A percentile compares a stretch with the other conserved stretches of the same genome.
These are phyloP conservation scores for Fusarium udum DNA, from an alignment of 2,329 filamentous ascomycete genomes.

Conservation along the genomic window DNA sequence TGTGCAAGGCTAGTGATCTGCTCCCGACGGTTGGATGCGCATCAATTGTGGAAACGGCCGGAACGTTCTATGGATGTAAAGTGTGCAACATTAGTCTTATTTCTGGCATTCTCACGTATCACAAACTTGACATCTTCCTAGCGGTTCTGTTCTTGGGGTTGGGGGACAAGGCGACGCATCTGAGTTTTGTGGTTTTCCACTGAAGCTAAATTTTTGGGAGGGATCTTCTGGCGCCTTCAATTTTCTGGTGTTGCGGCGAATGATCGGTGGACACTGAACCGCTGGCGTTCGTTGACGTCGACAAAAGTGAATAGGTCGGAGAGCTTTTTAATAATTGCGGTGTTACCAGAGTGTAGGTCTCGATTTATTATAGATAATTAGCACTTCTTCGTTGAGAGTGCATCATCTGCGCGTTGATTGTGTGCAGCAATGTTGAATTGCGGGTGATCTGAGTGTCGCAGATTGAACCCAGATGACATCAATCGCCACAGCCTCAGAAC, in stretches of 20 bases:
- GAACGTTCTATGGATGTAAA: no score
- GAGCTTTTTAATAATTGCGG: accelerated
- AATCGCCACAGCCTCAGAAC: accelerated
- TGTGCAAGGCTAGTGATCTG: background rate
- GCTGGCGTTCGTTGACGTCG: accelerated
- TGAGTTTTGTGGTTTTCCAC: background rate
- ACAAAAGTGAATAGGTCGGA: accelerated
- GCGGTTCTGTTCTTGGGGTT: no score
- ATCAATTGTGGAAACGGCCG: background rate
- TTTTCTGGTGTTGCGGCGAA: no score
- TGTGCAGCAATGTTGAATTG: accelerated
- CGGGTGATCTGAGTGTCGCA: accelerated
- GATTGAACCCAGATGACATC: accelerated
- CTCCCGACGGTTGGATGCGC: background rate
- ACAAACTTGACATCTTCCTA: accelerated
- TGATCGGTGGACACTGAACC: background rate
- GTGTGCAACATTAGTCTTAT: background rate
- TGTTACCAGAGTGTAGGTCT: accelerated
- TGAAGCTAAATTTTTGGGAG: background rate
- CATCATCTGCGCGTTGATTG: accelerated
- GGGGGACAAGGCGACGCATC: accelerated
- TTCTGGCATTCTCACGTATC: background rate
- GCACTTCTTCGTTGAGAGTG: background rate
- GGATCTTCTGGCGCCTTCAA: no score
- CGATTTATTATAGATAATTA: no score